phyloP scores from a whole-genome alignment of 1,284 basidiomycete genomes.

The Boletellus dicymbophilus region DNA sequence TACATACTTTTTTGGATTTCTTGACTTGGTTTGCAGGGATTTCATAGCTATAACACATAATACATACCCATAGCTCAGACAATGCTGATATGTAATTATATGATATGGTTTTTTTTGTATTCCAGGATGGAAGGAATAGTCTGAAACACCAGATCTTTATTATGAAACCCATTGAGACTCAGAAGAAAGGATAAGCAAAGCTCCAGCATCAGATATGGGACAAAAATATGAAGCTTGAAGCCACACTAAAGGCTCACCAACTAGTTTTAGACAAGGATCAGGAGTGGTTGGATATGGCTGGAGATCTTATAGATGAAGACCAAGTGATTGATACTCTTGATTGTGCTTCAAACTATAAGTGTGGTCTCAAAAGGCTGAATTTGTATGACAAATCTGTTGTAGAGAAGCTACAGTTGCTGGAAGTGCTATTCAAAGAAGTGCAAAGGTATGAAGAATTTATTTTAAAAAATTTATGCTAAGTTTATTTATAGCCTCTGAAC shows the following conservation, averaged over 20 bases:
- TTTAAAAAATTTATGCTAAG: neutral
- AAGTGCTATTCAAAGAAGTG: neutral
- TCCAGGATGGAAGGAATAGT: neutral
- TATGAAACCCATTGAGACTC: conserved; percentile 9
- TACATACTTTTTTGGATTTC: conserved; percentile 10
- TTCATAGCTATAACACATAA: neutral
- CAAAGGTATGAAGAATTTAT: neutral
- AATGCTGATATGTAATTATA: neutral
- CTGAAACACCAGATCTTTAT: neutral
- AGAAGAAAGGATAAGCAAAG: conserved; percentile 4
- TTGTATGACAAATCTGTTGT: conserved; percentile 3
- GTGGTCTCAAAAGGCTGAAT: neutral
- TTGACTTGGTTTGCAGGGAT: conserved; percentile 6
- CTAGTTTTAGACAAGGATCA: conserved; percentile 1
- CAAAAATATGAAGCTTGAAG: neutral
- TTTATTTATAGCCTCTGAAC: too few species aligned
- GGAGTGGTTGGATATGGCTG: conserved; percentile 12
- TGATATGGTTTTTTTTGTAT: neutral
- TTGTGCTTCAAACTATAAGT: conserved; percentile 3
- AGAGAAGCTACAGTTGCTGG: conserved; percentile 1
- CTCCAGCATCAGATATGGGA: conserved; percentile 1
- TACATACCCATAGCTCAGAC: neutral
- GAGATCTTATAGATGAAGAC: conserved; percentile 14
- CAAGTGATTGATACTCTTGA: conserved; percentile 1
- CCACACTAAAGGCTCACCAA: neutral